Evolutionary conservation across 2,329 filamentous ascomycete species (phyloP).

Genomic region (Dothistroma pini): DNA sequence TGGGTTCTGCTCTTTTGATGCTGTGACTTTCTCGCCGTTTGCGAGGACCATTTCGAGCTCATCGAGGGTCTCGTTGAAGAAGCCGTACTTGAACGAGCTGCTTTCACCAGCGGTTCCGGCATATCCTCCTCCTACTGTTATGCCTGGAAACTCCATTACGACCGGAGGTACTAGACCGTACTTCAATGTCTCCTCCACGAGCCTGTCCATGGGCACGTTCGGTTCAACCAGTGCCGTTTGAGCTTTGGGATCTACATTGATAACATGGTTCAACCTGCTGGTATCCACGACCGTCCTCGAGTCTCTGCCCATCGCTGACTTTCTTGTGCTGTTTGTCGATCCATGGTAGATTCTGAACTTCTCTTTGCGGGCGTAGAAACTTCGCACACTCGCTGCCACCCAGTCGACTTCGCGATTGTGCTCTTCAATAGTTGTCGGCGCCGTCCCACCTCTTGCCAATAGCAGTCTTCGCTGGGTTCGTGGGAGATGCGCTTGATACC

Average conservation of each 20-base stretch:
- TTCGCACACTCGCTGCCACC: constrained; percentile 46
- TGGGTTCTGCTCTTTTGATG: constrained; percentile 51
- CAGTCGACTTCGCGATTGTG: constrained; percentile 38
- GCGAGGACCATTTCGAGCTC: constrained; percentile 63
- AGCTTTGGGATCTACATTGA: constrained; percentile 53
- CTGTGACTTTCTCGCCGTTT: constrained; percentile 54
- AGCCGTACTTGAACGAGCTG: constrained; percentile 64
- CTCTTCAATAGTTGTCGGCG: constrained; percentile 20
- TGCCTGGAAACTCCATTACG: constrained; percentile 70
- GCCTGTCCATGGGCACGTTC: constrained; percentile 64
- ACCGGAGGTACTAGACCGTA: constrained; percentile 60
- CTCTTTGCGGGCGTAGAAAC: constrained; percentile 50
- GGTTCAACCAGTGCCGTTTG: constrained; percentile 63
- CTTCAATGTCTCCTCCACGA: constrained; percentile 57
- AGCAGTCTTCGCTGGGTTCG: constrained; percentile 7
- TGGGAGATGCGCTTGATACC: neutral
- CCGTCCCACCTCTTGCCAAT: constrained; percentile 17
- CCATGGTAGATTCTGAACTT: constrained; percentile 75
- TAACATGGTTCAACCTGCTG: constrained; percentile 58
- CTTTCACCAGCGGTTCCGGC: constrained; percentile 66
- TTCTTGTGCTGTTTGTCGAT: constrained; percentile 71
- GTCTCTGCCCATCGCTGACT: constrained; percentile 36
- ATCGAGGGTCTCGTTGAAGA: constrained; percentile 60
- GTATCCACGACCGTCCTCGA: constrained; percentile 58
- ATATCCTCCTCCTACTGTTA: constrained; percentile 66